Base-by-base conservation (phyloP, 805 yeast species). In the Saccharomycopsis microspora region DNA sequence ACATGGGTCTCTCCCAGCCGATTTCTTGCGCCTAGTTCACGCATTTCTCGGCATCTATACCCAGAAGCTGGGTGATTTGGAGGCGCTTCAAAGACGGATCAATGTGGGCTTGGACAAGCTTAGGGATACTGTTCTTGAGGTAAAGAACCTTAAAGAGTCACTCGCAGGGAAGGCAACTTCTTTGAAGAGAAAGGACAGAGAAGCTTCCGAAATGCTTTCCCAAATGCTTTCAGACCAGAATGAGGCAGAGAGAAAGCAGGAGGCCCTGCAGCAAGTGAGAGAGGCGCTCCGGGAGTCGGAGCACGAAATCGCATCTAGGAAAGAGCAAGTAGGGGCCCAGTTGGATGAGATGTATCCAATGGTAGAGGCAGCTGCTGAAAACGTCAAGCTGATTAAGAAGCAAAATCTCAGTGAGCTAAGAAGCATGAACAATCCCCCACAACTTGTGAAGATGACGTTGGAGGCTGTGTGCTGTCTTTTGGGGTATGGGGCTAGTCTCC, bases 381-480 rank as follows among this genome's bases (percentile, higher is more conserved):
- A 75, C 51, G 97, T 90, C n/a, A 83, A 84, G 55, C 84, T 86
- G 56, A 90, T 90, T 52, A 87, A 88, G 63, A 90, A 90, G 60
- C 94, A 85, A 51, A 97, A 90, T 58, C 68, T 90, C 39, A 85
- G 95, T 1, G 97, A 90, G 62, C 67, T 90, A 32, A 68, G 96
- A 58, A 81, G 96, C 9, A 85, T 90, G 94, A 64, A 76, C 5
- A 86, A 86, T 51, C 97, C 97, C 0, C 97, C 97, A 0, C 82
- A 78, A 5, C 81, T 93, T 0, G 90, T 90, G 4, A 87, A 85
- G 56, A 60, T 84, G 57, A 80, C 95, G 0, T 65, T 90, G 67
- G 97, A 90, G 57, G 82, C 95, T 3, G 95, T 90, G 0, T 87
- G 96, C 62, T 69, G 75, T 4, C 61, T 90, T n/a, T 62, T 90